Evolutionary conservation across 1,284 basidiomycete genomes (phyloP), one percentile per base, ranked within the genome.

Genomic region (Leccinum ambiguum): DNA sequence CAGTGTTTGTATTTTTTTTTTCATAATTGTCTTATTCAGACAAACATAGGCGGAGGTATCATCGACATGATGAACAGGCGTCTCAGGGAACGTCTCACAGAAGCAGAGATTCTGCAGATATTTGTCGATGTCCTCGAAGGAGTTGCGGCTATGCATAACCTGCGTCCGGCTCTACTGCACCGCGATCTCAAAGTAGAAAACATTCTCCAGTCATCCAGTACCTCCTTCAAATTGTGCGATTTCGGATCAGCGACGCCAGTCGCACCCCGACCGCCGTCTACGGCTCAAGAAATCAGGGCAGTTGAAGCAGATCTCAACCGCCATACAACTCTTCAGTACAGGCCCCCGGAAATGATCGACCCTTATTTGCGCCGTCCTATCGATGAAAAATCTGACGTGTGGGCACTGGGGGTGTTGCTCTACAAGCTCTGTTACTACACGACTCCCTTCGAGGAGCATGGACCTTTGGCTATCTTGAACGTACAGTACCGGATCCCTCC

Each of bases 11-110:
- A 4, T 56, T 43, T 10, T 59, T n/a, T 63, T 63, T 4, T 61
- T 58, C 14, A 21, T 33, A 54, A 45, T 50, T 13, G 33, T 61
- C 64, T 70, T 11, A 69, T 67, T 36, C 65, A 18, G 63, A 53
- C 65, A 10, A 33, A 57, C 5, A 1, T 68, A 94, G 93, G 96
- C 57, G 97, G 97, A 30, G 97, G 97, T 50, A 97, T 99, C 72
- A 98, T 99, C 78, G 97, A 99, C 79, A 94, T 99, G 87, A 94
- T 99, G 91, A 99, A 99, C 79, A 89, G 96, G 70, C 87, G 97
- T 60, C 84, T 99, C 50, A 88, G 96, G 61, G 94, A 98, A 76
- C 88, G 97, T 26, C 83, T 99, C 59, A 94, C 93, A 3, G 97
- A 99, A 78, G 85, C 89, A 33, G 97, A 99, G 78, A 98, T 99